phyloP scores from a whole-genome alignment of 345 rosid species.

The Dipteronia dyeriana region DNA sequence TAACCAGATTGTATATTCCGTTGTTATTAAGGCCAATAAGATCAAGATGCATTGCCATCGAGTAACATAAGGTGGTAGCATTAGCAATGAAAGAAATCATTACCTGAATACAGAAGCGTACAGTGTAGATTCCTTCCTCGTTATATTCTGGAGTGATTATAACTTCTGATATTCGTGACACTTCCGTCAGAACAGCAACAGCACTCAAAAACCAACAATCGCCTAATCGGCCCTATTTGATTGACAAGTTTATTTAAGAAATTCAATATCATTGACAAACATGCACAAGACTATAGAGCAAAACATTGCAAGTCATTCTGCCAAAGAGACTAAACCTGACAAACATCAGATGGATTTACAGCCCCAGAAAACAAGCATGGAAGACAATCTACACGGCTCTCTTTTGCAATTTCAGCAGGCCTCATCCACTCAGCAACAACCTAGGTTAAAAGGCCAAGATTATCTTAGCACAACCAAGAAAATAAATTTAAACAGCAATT shows the following conservation, averaged over 20 bases:
- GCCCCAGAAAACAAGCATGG: conserved; percentile 94
- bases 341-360: conserved; percentile 98
- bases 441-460: conserved; percentile 39
- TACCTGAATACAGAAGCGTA: conserved; percentile 99
- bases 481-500: conserved; percentile 13
- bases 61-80: not conserved
- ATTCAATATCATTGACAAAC: conserved; percentile 16
- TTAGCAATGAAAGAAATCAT: conserved; percentile 17
- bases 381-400: conserved; percentile 48
- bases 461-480: conserved; percentile 27
- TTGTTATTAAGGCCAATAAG: conserved; percentile 2
- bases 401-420: conserved; percentile 81
- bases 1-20: conserved; percentile 9
- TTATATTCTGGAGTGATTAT: conserved; percentile 96
- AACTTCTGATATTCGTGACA: conserved; percentile 88
- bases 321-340: conserved; percentile 68
- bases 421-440: conserved; percentile 99
- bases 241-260: conserved; percentile 22
- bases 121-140: conserved; percentile 98
- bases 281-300: conserved; percentile 4
- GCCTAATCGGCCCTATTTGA: conserved; percentile 87
- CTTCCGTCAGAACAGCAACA: conserved; percentile 96
- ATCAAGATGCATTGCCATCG: conserved; percentile 19
- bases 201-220: conserved; percentile 99
- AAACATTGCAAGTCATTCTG: conserved; percentile 14